Base-by-base conservation (phyloP, 2,329 filamentous ascomycete species). In the Pseudogymnoascus sp. region DNA sequence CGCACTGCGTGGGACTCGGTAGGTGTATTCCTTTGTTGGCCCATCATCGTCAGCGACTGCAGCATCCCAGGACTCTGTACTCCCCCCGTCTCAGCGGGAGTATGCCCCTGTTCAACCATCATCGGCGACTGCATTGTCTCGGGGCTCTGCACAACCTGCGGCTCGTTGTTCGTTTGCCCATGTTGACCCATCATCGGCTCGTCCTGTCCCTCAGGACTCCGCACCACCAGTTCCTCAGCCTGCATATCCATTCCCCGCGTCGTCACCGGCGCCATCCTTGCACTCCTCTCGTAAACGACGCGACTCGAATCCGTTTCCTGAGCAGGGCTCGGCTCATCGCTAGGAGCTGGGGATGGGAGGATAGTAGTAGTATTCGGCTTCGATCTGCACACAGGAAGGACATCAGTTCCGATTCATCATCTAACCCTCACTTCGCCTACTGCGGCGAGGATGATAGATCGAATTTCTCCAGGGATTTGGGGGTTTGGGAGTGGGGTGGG, bases 271-370 rank as follows among this genome's bases (percentile, higher is more conserved):
- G 13, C 6, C 44, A 7, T 2, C 3, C 7, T 2, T 13, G 7
- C 21, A n/a, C 6, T 15, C 21, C 23, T 7, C 23, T 53, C 26
- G 13, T 17, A 7, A 2, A 26, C 15, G 15, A 31, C 23, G 9
- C 15, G 15, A 29, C 26, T 53, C 46, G 23, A 10, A 3, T 9
- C 9, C 46, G 23, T 53, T 53, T 53, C 46, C 5, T 65, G 72
- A 19, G 66, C 72, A 23, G 82, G 82, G 69, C 82, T 84, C 15
- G 78, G 76, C 65, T 87, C 84, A 67, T 88, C 83, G 70, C 84
- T 88, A 10, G 83, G 81, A 11, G 85, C 81, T 33, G 87, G 85
- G 13, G 87, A 88, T 6, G 85, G 83, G 60, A 88, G 78, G 19
- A 82, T 76, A 35, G 74, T 68, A 64, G 72, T 67, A 19, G 65